Evolutionary conservation across 257 asterid genomes (phyloP), one percentile per base, ranked within the genome.

Genomic region (Parsonsia alboflavescens): DNA sequence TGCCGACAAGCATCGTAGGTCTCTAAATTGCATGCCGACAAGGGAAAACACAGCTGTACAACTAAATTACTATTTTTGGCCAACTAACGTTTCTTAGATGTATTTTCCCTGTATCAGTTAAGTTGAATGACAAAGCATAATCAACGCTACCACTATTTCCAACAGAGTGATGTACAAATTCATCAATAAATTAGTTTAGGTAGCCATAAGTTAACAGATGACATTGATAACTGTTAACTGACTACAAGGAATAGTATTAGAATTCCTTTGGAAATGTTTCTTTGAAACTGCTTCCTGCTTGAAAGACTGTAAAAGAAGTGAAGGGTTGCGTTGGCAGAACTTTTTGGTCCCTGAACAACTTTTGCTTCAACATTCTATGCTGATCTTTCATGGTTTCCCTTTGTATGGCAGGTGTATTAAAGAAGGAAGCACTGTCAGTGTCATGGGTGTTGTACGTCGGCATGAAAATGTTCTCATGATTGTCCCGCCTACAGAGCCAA

Each of bases 381-480:
- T 52, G 56, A 59, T 52, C 74, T 30, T 54, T 63, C 54, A 19
- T 9, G 57, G 46, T 68, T 68, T 44, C 16, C n/a, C 46, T 24
- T 73, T 76, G 48, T 71, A 26, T 79, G 42, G 70, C 84, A 89
- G 94, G n/a, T 81, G 73, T 69, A 84, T 89, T 61, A 85, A 85
- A 77, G 94, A 89, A 82, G 94, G 94, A 62, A 82, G 87, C 74
- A 84, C 87, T 0, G 90, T 84, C 12, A 89, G 90, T 76, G 85
- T 89, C 24, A 85, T 87, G 90, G 94, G 94, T 3, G 80, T 79
- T 46, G 90, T 89, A 7, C 79, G 80, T 6, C 80, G 82, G 75
- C 86, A 85, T 53, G 94, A 85, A 9, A 89, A 84, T 19, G 85
- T 87, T 64, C 78, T 87, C 16, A 89, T 85, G 91, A 89, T 89